Base-by-base conservation (phyloP, 1,284 basidiomycete species). In the Rhodotorula sp. region DNA sequence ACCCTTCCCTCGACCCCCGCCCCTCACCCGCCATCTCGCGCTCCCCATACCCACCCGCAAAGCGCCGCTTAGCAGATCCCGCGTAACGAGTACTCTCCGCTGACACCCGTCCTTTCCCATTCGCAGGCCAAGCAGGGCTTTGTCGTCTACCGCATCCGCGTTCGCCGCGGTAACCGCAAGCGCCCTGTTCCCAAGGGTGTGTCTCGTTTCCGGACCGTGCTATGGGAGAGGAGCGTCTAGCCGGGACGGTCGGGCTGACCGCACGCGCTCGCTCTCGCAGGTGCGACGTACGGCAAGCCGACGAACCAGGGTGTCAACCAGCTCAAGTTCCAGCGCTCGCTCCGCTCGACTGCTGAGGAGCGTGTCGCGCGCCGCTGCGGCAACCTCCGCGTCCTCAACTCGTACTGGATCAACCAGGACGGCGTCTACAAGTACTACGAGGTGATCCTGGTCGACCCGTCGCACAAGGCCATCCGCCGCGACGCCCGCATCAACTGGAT, bases 231-330 rank as follows among this genome's bases (percentile, higher is more conserved):
- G 41, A 22, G 21, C 29, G n/a, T n/a, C n/a, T 29, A 2, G 17
- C n/a, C 29, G 19, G 34, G 5, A 19, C 9, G 41, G 29, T 10
- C 22, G 27, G 9, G 29, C 60, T 61, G 36, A 62, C 36, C 50
- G 8, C 55, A 3, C 29, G 19, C 15, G 19, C 53, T 54, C 53
- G 25, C 39, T 17, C 13, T 3, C 6, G 9, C 66, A 91, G 90
- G 90, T 87, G 95, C 96, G 73, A 99, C 96, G 80, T 98, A 90
- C 85, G 97, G 97, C 84, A 99, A 99, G 86, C 97, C 97, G 83
- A 96, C 98, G 78, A 91, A 91, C 83, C 97, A 99, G 87, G 97
- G 97, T 91, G 91, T 99, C 82, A 98, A 96, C 88, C 95, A 99
- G 83, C 89, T 99, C 85, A 99, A 99, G 86, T 94, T 88, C 87